phyloP scores from a whole-genome alignment of 768 basidiomycete genomes.

The Naganishia kalamii region DNA sequence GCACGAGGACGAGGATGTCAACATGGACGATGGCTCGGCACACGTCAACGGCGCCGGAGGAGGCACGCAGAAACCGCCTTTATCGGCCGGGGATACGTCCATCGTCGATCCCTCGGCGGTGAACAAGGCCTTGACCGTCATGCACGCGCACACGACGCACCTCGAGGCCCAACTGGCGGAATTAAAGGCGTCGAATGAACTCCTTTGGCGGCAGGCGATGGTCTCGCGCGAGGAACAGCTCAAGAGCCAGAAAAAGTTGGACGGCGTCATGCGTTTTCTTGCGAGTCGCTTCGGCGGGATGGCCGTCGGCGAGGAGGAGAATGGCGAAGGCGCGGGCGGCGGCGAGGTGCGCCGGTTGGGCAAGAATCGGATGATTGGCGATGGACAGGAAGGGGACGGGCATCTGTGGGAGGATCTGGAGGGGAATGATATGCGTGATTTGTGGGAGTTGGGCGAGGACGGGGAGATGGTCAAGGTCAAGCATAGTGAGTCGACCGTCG shows the following conservation, averaged over 20 bases:
- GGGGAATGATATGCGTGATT: conserved; percentile 30
- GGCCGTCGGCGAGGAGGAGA: conserved; percentile 26
- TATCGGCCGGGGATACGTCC: conserved; percentile 23
- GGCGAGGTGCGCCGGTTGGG: conserved; percentile 33
- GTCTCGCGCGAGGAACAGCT: conserved; percentile 70
- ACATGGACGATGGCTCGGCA: conserved; percentile 3
- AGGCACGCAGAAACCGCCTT: background rate
- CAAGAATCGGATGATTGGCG: conserved; percentile 41
- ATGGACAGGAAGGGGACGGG: conserved; percentile 26
- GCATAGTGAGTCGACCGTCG: background rate
- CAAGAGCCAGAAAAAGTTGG: conserved; percentile 93
- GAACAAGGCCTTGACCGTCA: conserved; percentile 21
- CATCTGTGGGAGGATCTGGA: conserved; percentile 17
- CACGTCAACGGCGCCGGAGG: background rate
- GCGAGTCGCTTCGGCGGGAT: conserved; percentile 67
- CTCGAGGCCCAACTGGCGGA: conserved; percentile 84
- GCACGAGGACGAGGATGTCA: background rate
- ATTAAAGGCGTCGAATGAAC: conserved; percentile 75
- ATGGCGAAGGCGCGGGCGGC: too few relatives aligned
- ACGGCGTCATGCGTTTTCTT: conserved; percentile 87
- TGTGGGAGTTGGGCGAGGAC: conserved; percentile 22
- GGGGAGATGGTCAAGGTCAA: conserved; percentile 18
- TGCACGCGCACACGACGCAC: conserved; percentile 65
- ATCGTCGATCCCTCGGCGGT: conserved; percentile 27
- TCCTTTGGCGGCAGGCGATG: conserved; percentile 87